These are phyloP conservation scores for Backusella westeae DNA, from an alignment of 192 early-diverging fungal genomes.

Conservation along the genomic window DNA sequence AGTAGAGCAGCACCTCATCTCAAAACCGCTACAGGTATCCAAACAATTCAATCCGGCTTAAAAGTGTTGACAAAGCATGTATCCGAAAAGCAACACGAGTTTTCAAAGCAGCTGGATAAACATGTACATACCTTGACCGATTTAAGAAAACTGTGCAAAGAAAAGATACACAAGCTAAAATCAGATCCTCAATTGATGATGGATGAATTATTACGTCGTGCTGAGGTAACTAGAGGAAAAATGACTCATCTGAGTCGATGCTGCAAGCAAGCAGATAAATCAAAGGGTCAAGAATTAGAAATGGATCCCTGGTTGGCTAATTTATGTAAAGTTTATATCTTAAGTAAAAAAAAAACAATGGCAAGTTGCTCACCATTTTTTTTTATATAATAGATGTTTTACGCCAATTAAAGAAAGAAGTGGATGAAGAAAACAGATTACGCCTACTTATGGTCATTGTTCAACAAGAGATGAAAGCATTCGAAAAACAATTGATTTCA, in stretches of 20 bases:
- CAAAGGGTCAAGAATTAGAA: background rate
- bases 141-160: constrained; percentile 44
- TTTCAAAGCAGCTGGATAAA: constrained; percentile 7
- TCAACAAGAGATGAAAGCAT: constrained; percentile 23
- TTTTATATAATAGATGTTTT: constrained; percentile 22
- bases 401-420: constrained; percentile 32
- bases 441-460: constrained; percentile 26
- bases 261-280: constrained; percentile 23
- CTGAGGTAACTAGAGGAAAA: constrained; percentile 39
- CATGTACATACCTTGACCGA: constrained; percentile 36
- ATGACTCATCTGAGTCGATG: constrained; percentile 35
- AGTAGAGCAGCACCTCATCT: background rate
- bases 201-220: constrained; percentile 40
- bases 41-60: background rate
- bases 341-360: background rate
- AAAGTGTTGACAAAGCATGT: constrained; percentile 8
- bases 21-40: background rate
- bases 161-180: constrained; percentile 37
- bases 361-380: background rate
- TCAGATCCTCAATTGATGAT: constrained; percentile 29
- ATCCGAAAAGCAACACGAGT: background rate
- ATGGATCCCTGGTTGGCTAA: constrained; percentile 40
- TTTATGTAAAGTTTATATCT: constrained; percentile 22
- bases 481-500: constrained; percentile 26
- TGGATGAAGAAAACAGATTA: constrained; percentile 39